Percentiles rank a stretch among this genome's conserved stretches.
Conservation (phyloP, 192 early-diverging fungal species). For the Coemansia sp. region DNA sequence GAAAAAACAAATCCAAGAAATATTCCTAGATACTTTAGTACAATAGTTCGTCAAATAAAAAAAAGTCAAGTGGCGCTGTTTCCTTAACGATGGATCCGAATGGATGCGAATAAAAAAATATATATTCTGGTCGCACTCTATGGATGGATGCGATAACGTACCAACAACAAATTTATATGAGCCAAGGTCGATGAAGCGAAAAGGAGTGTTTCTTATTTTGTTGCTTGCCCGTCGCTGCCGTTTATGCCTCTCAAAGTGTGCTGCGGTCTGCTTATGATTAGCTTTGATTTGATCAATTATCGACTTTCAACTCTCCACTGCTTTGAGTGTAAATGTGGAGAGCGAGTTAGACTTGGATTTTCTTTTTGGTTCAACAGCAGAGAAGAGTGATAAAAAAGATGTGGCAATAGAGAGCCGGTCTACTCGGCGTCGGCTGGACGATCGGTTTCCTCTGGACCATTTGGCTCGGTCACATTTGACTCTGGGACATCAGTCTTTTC, state of each 20-base stretch:
- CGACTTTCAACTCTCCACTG: too few species aligned
- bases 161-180: conserved; percentile 14
- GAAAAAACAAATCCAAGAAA: background rate
- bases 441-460: background rate
- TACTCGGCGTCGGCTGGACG: too few species aligned
- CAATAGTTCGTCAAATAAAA: background rate
- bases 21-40: background rate
- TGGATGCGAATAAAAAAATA: conserved; percentile 22
- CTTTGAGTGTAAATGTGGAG: background rate
- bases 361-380: too few species aligned
- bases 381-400: too few species aligned
- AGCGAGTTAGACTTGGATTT: background rate
- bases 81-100: conserved; percentile 2
- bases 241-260: background rate
- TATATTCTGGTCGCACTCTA: too few species aligned
- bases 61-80: background rate
- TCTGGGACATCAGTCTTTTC: background rate
- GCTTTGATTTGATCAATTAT: too few species aligned
- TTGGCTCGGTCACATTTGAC: background rate
- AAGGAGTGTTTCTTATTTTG: conserved; percentile 5
- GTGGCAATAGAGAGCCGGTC: too few species aligned
- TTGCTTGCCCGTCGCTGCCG: background rate
- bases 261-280: too few species aligned
- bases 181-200: conserved; percentile 9
- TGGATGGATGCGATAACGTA: conserved; percentile 38